Percentiles rank a stretch among this genome's conserved stretches.
Evolutionary conservation across 805 yeast genomes (phyloP).

Genomic region (Candida piceae): DNA sequence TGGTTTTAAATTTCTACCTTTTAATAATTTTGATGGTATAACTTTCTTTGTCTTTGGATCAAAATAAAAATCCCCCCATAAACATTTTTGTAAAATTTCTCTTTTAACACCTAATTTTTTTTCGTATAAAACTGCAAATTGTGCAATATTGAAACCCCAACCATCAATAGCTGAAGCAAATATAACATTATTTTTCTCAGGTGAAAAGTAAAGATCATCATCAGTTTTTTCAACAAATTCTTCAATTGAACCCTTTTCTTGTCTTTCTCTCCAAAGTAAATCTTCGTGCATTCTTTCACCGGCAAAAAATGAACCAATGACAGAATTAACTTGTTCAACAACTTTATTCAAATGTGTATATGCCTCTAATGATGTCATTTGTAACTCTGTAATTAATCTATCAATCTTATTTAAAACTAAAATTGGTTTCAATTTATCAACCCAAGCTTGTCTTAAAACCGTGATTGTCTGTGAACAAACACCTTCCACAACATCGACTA

Average conservation of each 20-base stretch:
- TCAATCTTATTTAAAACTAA: conserved; percentile 90
- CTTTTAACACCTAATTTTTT: conserved; percentile 80
- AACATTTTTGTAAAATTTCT: conserved; percentile 70
- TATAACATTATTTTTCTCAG: conserved; percentile 81
- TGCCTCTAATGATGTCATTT: conserved; percentile 79
- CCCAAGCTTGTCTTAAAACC: conserved; percentile 93
- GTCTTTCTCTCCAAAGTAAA: conserved; percentile 63
- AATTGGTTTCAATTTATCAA: conserved; percentile 82
- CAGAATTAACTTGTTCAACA: conserved; percentile 92
- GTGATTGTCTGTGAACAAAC: conserved; percentile 97
- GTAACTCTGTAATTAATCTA: conserved; percentile 75
- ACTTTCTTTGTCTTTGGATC: conserved; percentile 90
- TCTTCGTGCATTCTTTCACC: conserved; percentile 93
- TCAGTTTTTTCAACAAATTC: conserved; percentile 74
- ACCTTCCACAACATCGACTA: conserved; percentile 97
- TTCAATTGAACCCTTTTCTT: conserved; percentile 39
- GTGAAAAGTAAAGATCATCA: conserved; percentile 78
- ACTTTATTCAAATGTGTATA: conserved; percentile 71
- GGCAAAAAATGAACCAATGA: conserved; percentile 85
- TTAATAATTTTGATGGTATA: conserved; percentile 57
- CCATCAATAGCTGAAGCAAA: conserved; percentile 93
- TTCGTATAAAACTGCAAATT: conserved; percentile 83
- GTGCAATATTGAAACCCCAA: conserved; percentile 93
- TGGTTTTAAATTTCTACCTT: conserved; percentile 62
- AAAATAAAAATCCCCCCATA: conserved; percentile 92